Conservation (phyloP, 305 asterid genomes). For the Fraxinus angustifolia region DNA sequence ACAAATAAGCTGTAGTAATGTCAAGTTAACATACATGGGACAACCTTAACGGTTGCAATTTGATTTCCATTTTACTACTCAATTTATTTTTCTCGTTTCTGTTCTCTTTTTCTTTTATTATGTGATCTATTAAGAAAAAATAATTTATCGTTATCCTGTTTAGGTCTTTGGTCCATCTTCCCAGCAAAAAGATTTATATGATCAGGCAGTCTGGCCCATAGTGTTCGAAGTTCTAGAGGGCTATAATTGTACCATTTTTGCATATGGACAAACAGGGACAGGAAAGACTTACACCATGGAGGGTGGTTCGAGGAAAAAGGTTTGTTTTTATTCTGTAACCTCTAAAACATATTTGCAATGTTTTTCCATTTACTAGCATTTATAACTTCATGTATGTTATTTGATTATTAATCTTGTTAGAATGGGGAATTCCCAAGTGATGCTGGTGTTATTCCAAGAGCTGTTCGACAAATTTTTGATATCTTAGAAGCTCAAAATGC, state of each 20-base stretch:
- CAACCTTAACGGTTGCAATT: neutral
- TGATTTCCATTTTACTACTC: neutral
- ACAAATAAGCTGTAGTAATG: neutral
- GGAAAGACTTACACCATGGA: slow-evolving; percentile 68
- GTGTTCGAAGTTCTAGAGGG: slow-evolving; percentile 49
- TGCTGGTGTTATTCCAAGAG: slow-evolving; percentile 81
- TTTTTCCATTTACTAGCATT: neutral
- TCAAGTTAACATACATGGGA: neutral
- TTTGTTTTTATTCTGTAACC: slow-evolving; percentile 13
- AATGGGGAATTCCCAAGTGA: slow-evolving; percentile 59
- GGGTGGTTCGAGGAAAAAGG: slow-evolving; percentile 53
- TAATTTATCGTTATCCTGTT: neutral
- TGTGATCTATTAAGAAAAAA: neutral
- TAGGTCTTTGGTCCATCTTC: slow-evolving; percentile 52
- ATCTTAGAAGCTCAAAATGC: slow-evolving; percentile 46
- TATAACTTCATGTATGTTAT: neutral
- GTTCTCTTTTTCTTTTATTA: neutral
- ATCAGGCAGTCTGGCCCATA: slow-evolving; percentile 44
- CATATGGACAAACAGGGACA: slow-evolving; percentile 61
- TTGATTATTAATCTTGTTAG: slow-evolving; percentile 33
- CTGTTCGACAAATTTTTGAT: slow-evolving; percentile 33
- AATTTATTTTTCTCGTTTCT: neutral
- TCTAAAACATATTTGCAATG: neutral
- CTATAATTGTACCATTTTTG: slow-evolving; percentile 55
- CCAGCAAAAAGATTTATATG: slow-evolving; percentile 45